Conservation (phyloP, 306 rosid species). For the Prunus dulcis region DNA sequence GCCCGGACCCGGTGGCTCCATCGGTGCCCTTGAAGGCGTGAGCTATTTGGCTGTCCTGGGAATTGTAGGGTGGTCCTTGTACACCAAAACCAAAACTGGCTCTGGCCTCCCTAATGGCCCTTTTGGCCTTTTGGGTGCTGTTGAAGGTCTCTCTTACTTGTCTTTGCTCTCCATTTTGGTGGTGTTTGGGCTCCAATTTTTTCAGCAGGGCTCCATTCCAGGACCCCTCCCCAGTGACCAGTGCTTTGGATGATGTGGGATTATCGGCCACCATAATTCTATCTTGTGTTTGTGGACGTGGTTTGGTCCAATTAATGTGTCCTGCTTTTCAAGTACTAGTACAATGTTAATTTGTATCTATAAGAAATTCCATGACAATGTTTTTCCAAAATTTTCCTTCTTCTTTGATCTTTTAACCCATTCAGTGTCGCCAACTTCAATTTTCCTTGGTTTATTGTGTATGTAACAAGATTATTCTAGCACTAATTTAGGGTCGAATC, state of each 20-base stretch:
- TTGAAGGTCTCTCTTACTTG: conserved; percentile 74
- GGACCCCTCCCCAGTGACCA: conserved; percentile 90
- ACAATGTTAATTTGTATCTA: not conserved
- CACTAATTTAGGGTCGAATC: too few species aligned
- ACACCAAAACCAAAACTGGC: conserved; percentile 77
- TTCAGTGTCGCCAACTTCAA: not conserved
- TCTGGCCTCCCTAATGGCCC: conserved; percentile 91
- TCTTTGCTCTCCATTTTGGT: conserved; percentile 56
- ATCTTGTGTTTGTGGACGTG: conserved; percentile 47
- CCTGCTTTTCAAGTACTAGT: not conserved
- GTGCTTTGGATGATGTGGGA: conserved; percentile 63
- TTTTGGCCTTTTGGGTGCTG: conserved; percentile 79
- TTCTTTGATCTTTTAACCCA: not conserved
- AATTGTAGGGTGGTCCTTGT: conserved; percentile 82
- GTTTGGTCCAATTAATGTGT: conserved; percentile 1
- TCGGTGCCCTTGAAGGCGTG: conserved; percentile 89
- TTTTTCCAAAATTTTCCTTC: not conserved
- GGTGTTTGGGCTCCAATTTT: conserved; percentile 77
- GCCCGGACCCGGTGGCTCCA: conserved; percentile 87
- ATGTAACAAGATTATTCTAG: too few species aligned
- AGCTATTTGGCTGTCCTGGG: conserved; percentile 71
- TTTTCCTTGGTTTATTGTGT: not conserved
- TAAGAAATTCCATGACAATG: not conserved
- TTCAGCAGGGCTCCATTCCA: conserved; percentile 72
- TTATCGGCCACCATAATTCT: conserved; percentile 22